A percentile compares a stretch with the other conserved stretches of the same genome.
These are phyloP conservation scores for Blastobotrys buckinghamii DNA, from an alignment of 1,139 yeast genomes.

Conservation along the genomic window DNA sequence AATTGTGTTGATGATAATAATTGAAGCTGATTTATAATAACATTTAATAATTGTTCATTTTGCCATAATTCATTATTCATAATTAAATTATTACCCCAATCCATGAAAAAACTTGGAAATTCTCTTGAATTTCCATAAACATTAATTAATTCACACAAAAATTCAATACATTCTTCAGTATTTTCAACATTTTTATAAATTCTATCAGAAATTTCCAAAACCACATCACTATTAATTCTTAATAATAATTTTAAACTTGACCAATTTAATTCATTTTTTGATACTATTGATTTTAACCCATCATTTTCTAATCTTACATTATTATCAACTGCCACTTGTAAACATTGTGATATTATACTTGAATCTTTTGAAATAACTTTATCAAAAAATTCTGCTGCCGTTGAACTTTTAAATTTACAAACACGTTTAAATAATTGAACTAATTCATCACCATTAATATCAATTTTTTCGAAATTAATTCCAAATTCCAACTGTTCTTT, in stretches of 20 bases:
- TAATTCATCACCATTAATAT: neutral
- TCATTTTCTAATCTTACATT: conserved; percentile 6
- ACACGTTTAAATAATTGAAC: neutral
- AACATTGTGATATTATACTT: neutral
- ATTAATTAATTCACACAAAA: conserved; percentile 34
- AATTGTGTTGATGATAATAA: conserved; percentile 20
- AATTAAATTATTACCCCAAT: conserved; percentile 38
- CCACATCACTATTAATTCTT: conserved; percentile 11
- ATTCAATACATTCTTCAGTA: conserved; percentile 6
- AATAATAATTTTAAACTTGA: conserved; percentile 4
- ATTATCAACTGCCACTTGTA: conserved; percentile 9
- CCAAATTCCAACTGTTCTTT: neutral
- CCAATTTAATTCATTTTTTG: conserved; percentile 6
- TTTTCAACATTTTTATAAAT: conserved; percentile 5
- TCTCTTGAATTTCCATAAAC: conserved; percentile 45
- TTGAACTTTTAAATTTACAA: neutral
- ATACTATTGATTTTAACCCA: conserved; percentile 3
- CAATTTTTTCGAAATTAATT: neutral
- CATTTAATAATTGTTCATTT: conserved; percentile 12
- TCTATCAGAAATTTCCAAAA: conserved; percentile 7
- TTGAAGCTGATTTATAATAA: conserved; percentile 15
- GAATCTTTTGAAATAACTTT: conserved; percentile 5
- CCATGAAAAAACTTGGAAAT: conserved; percentile 42
- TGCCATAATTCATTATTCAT: conserved; percentile 17
- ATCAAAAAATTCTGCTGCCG: conserved; percentile 3